Base-by-base conservation (phyloP, 2,329 filamentous ascomycete species). In the Cercospora sp. region DNA sequence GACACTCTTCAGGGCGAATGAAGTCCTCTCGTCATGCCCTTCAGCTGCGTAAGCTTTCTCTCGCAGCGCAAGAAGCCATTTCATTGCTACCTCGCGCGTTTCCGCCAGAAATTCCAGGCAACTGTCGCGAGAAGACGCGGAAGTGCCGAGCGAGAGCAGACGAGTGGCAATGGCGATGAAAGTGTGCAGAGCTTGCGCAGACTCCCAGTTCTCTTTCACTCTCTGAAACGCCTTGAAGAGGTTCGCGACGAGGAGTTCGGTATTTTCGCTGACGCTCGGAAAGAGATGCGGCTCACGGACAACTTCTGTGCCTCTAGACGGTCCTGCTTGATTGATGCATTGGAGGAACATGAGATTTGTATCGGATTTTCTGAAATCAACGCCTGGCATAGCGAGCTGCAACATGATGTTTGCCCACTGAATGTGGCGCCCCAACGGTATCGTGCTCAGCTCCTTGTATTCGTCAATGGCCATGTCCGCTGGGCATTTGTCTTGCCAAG, bases 361-460 rank as follows among this genome's bases (percentile, higher is more conserved):
- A 0, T 83, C 80, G 28, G 86, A 81, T 0, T 82, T 83, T 34
- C 85, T 87, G 69, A 91, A 87, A 69, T 91, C 90, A 3, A 92
- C 61, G 67, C 61, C 86, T 77, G 85, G 82, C 0, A 84, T 82
- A 0, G 81, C 85, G 3, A 88, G 73, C 70, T 88, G 85, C 0
- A 81, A 67, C 0, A 87, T 72, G 0, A 88, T 79, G 2, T 81
- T 79, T 0, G 79, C 74, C 84, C 85, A 87, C 6, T 85, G 80
- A 0, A 82, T 78, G 10, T 80, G 72, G 3, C 78, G 80, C 0
- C 85, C 86, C 0, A 82, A 79, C 0, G 86, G 71, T 0, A 88
- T 75, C 0, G 77, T 79, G 66, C 87, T 84, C 60, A 84, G 85
- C 0, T 87, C 82, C 21, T 81, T 79, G 59, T 83, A 88, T 64